These are phyloP conservation scores for Schwanniomyces vanrijiae DNA, from an alignment of 805 yeast genomes.

Conservation along the genomic window DNA sequence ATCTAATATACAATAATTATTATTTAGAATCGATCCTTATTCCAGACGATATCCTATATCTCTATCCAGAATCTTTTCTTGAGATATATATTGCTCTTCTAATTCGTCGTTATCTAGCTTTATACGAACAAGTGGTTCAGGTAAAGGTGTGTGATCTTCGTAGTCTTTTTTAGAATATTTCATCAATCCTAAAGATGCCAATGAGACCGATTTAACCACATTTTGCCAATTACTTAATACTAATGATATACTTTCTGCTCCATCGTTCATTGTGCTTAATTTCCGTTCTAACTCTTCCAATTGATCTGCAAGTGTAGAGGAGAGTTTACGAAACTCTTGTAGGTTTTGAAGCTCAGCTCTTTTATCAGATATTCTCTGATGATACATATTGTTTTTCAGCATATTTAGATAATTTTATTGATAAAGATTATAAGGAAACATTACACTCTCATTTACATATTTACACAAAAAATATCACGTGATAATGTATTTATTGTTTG, in stretches of 20 bases:
- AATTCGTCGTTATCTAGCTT: slow-evolving; percentile 43
- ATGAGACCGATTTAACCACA: slow-evolving; percentile 56
- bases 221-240: slow-evolving; percentile 67
- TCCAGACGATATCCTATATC: background rate
- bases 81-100: background rate
- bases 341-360: slow-evolving; percentile 51
- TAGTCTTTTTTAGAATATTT: slow-evolving; percentile 45
- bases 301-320: slow-evolving; percentile 45
- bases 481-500: background rate
- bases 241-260: slow-evolving; percentile 58
- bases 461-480: slow-evolving; percentile 2
- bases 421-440: background rate
- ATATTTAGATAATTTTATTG: background rate
- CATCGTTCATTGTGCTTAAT: slow-evolving; percentile 50
- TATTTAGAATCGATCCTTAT: background rate
- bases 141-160: slow-evolving; percentile 48
- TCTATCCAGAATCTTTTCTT: background rate
- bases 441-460: background rate
- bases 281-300: slow-evolving; percentile 50
- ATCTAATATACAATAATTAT: background rate
- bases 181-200: slow-evolving; percentile 56
- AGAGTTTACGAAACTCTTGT: slow-evolving; percentile 46
- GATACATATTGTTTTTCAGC: slow-evolving; percentile 10
- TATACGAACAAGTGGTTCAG: slow-evolving; percentile 66
- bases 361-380: slow-evolving; percentile 44